These are phyloP conservation scores for Cafeteria roenbergensis DNA, from an alignment of 108 stramenopile genomes.

Conservation along the genomic window DNA sequence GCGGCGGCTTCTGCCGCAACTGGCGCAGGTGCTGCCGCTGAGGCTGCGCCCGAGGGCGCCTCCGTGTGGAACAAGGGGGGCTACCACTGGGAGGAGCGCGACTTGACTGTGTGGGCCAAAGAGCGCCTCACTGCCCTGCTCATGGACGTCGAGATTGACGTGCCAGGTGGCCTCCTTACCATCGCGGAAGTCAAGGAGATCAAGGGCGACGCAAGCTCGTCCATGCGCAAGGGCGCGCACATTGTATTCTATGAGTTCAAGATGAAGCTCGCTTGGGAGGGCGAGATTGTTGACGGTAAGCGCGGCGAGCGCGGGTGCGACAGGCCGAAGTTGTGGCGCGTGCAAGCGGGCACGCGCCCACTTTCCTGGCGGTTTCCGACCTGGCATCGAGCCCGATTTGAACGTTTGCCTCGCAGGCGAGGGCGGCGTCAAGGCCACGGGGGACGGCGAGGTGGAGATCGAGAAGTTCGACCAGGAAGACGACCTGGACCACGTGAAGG, in stretches of 20 bases:
- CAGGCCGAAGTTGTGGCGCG: too few species aligned
- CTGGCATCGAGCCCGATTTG: too few species aligned
- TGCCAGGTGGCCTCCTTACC: background rate
- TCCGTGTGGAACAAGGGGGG: too few species aligned
- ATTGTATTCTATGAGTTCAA: conserved; percentile 1
- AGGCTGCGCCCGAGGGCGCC: background rate
- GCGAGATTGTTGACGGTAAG: conserved; percentile 3
- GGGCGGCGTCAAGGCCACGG: background rate
- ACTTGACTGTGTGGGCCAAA: background rate
- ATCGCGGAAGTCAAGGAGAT: background rate
- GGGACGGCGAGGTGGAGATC: conserved; percentile 1
- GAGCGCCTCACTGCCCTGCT: background rate
- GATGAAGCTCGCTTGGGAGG: background rate
- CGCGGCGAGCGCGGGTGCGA: too few species aligned
- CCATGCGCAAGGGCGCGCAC: background rate
- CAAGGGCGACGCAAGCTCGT: background rate
- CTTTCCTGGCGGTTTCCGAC: too few species aligned
- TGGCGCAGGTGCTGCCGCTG: background rate
- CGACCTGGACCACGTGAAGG: too few species aligned
- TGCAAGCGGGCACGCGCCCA: too few species aligned
- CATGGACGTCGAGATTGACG: background rate
- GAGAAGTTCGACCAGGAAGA: background rate
- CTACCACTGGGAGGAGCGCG: background rate
- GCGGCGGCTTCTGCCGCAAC: background rate
- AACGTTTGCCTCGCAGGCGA: too few species aligned